A percentile compares a stretch with the other conserved stretches of the same genome.
These are phyloP conservation scores for Cladosporium colombiae DNA, from an alignment of 2,329 filamentous ascomycete genomes.

Conservation along the genomic window DNA sequence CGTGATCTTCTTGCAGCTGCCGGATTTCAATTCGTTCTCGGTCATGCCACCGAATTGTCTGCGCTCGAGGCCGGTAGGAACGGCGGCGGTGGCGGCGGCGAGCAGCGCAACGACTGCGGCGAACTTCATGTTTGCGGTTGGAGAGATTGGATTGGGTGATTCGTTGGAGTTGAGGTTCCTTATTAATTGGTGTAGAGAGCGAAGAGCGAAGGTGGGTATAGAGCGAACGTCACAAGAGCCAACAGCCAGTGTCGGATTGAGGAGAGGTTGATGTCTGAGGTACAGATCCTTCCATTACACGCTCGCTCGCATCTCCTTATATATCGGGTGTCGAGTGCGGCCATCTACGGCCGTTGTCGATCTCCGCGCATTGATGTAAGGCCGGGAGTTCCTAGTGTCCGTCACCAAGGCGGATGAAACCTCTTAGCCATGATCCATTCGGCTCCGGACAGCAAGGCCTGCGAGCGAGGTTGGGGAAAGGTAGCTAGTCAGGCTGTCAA, in stretches of 20 bases:
- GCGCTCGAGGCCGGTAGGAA: constrained; percentile 11
- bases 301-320: constrained; percentile 1
- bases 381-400: constrained; percentile 9
- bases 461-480: background rate
- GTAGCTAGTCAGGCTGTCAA: background rate
- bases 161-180: background rate
- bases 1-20: constrained; percentile 50
- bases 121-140: constrained; percentile 19
- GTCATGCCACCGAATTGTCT: constrained; percentile 13
- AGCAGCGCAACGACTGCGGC: constrained; percentile 14
- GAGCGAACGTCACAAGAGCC: constrained; percentile 2
- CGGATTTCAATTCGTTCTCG: constrained; percentile 28
- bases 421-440: background rate
- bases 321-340: background rate
- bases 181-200: background rate
- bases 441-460: background rate
- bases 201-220: background rate
- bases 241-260: constrained; percentile 6
- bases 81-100: constrained; percentile 9
- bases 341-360: background rate
- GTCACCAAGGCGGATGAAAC: constrained; percentile 10
- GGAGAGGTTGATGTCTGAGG: background rate
- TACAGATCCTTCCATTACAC: background rate
- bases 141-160: background rate
- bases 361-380: background rate